Conservation (phyloP, 768 basidiomycete genomes). For the Lactarius tabidus region DNA sequence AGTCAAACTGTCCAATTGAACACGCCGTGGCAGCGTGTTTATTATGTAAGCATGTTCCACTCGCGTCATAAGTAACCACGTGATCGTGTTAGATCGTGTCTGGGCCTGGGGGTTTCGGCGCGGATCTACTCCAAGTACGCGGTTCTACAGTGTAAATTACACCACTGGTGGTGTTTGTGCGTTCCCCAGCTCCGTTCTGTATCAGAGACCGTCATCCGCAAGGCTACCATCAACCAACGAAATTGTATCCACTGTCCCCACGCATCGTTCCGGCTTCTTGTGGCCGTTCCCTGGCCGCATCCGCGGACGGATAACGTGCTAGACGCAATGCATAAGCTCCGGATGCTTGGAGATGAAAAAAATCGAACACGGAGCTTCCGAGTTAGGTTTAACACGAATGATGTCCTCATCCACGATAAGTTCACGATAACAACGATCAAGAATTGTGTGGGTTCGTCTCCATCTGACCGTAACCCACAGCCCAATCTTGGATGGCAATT, state of each 20-base stretch:
- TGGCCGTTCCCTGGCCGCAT: background rate
- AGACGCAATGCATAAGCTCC: background rate
- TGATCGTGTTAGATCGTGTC: background rate
- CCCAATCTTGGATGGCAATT: background rate
- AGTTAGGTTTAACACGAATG: background rate
- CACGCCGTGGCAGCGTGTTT: slow-evolving; percentile 8
- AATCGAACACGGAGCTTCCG: background rate
- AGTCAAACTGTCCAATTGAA: slow-evolving; percentile 1
- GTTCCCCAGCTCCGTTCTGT: background rate
- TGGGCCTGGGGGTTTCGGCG: background rate
- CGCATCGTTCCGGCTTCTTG: background rate
- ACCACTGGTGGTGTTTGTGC: background rate
- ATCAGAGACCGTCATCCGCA: background rate
- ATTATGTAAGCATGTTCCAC: background rate
- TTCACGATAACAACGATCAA: background rate
- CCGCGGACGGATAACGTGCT: too few relatives aligned
- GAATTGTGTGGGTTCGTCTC: background rate
- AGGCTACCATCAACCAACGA: background rate
- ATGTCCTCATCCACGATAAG: background rate
- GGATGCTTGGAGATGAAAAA: background rate
- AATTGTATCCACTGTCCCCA: background rate
- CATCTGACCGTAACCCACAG: background rate
- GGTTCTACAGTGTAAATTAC: too few relatives aligned
- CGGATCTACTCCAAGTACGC: background rate
- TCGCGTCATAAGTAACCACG: background rate